These are phyloP conservation scores for Ogataea pilisensis DNA, from an alignment of 805 yeast genomes.

Conservation along the genomic window DNA sequence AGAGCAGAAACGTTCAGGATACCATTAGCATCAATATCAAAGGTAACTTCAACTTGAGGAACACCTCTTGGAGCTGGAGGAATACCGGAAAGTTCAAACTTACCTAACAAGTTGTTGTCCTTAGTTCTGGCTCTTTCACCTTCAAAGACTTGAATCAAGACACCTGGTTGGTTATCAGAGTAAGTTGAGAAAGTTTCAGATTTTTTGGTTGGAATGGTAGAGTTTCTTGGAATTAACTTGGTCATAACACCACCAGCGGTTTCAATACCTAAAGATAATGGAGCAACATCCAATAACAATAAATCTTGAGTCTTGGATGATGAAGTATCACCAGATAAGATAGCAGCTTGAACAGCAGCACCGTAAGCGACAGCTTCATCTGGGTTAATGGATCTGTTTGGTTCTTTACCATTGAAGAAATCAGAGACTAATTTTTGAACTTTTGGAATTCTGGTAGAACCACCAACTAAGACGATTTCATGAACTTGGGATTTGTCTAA, in stretches of 20 bases:
- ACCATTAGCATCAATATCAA: constrained; percentile 96
- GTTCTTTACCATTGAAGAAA: constrained; percentile 96
- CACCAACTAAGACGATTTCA: constrained; percentile 95
- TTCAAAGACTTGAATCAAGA: constrained; percentile 97
- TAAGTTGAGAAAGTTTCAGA: constrained; percentile 96
- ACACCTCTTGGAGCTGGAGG: constrained; percentile 96
- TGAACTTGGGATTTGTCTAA: constrained; percentile 84
- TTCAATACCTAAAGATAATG: constrained; percentile 92
- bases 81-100: constrained; percentile 91
- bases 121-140: constrained; percentile 98
- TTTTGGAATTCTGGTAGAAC: constrained; percentile 98
- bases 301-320: constrained; percentile 93
- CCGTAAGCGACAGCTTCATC: constrained; percentile 99
- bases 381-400: constrained; percentile 94
- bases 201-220: constrained; percentile 95
- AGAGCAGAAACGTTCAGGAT: constrained; percentile 84
- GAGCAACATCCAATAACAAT: constrained; percentile 88
- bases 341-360: constrained; percentile 98
- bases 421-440: constrained; percentile 93
- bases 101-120: constrained; percentile 96
- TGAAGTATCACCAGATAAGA: constrained; percentile 91
- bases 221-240: constrained; percentile 84
- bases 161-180: constrained; percentile 94
- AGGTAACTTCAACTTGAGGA: constrained; percentile 90
- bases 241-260: constrained; percentile 98